A percentile compares a stretch with the other conserved stretches of the same genome.
Conservation (phyloP, 2,329 filamentous ascomycete genomes). For the Fusarium metavorans region DNA sequence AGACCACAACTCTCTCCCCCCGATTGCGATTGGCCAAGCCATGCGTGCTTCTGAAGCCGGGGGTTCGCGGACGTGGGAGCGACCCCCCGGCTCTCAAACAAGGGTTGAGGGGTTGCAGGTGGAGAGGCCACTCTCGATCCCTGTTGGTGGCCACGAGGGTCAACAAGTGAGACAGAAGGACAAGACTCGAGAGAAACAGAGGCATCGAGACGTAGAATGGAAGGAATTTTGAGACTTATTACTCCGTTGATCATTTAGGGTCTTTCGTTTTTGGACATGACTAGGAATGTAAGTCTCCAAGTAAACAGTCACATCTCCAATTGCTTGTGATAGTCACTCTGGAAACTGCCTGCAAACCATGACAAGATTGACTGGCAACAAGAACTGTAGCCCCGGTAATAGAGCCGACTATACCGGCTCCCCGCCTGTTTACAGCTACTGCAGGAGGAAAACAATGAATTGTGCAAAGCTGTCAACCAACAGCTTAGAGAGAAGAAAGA, state of each 20-base stretch:
- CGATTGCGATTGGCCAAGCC: slow-evolving; percentile 28
- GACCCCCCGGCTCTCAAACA: not conserved
- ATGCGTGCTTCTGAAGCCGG: slow-evolving; percentile 9
- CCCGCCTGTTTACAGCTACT: not conserved
- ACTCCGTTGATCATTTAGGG: not conserved
- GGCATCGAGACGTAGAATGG: slow-evolving; percentile 10
- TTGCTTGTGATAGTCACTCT: not conserved
- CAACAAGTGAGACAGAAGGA: slow-evolving; percentile 2
- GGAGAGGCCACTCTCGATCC: slow-evolving; percentile 8
- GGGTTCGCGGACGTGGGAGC: slow-evolving; percentile 25
- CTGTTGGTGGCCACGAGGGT: slow-evolving; percentile 12
- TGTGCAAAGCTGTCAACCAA: not conserved
- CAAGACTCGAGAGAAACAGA: slow-evolving; percentile 7
- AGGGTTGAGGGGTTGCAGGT: not conserved
- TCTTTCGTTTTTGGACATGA: not conserved
- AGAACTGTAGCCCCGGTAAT: slow-evolving; percentile 9
- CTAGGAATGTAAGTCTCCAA: slow-evolving; percentile 24
- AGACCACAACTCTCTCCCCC: slow-evolving; percentile 17
- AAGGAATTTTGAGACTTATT: slow-evolving; percentile 24
- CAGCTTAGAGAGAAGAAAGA: not conserved
- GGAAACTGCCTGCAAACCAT: slow-evolving; percentile 5
- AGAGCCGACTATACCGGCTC: not conserved
- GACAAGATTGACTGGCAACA: not conserved
- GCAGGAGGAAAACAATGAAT: slow-evolving; percentile 3
- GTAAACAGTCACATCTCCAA: not conserved